Evolutionary conservation across 169 alveolate genomes (phyloP), one percentile per base, ranked within the genome.

Genomic region (Eimeria falciformis): DNA sequence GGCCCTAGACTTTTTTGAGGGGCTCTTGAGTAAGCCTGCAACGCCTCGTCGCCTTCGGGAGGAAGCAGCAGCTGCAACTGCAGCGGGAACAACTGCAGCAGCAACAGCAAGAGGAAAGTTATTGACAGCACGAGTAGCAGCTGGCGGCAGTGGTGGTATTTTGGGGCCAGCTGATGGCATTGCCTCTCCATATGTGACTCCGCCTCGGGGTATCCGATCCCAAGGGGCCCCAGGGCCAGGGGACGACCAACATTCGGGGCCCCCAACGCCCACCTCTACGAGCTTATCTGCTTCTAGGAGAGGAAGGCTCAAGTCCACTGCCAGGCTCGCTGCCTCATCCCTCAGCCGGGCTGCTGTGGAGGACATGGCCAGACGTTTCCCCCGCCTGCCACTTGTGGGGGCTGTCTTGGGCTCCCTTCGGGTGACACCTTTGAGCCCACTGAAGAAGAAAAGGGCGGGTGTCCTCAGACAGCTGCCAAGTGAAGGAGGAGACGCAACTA

Each of bases 151-250:
- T 33, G 40, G 40, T 33, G 40, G 40, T 33, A 33, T n/a, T 53
- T 53, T 5, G 18, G 17, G 65, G 3, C 9, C 65, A 2, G 9
- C 65, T 62, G 75, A 21, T 18, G 29, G 75, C 65, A 53, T n/a
- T 62, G 40, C 75, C 75, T 62, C 75, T 62, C 75, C 75, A 4
- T 62, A 62, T 25, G 27, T 62, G 75, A 62, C 75, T 17, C 75
- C 75, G 17, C 40, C 29, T 11, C 23, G 75, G 11, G 21, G 17
- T 9, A 33, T 0, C 40, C 40, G 40, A 33, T 0, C 40, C 0
- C 40, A 33, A 33, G 18, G 75, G 27, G 75, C 40, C 4, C 75
- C 75, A 1, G 40, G 29, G 23, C 40, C 5, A 25, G 43, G 27
- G 6, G 29, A 12, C 27, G 37, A 40, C 40, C 14, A 17, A 5